Conservation (phyloP, 2,329 filamentous ascomycete species). For the Microcyclospora tardicrescens region DNA sequence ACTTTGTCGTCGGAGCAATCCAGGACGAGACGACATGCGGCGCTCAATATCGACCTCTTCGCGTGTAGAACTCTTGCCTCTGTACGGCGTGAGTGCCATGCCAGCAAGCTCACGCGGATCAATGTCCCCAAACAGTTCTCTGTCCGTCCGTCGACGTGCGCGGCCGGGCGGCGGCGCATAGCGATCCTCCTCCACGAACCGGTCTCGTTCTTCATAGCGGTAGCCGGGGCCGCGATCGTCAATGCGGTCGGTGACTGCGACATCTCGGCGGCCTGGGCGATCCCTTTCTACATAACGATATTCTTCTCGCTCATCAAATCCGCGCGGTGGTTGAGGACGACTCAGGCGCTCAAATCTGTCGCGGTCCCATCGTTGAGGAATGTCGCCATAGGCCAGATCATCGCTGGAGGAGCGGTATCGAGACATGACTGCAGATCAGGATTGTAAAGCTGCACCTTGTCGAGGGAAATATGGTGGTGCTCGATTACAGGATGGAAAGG, state of each 20-base stretch:
- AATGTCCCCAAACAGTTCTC: constrained; percentile 35
- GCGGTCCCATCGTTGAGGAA: constrained; percentile 38
- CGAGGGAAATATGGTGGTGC: too few relatives aligned
- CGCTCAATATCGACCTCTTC: constrained; percentile 30
- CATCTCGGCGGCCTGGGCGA: constrained; percentile 27
- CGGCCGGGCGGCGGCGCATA: constrained; percentile 19
- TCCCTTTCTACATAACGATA: constrained; percentile 28
- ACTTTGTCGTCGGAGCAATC: constrained; percentile 66
- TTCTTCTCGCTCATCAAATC: constrained; percentile 28
- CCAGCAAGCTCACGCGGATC: constrained; percentile 35
- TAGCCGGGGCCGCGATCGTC: constrained; percentile 18
- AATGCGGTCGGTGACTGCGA: constrained; percentile 30
- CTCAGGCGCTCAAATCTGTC: constrained; percentile 38
- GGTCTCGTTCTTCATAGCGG: constrained; percentile 42
- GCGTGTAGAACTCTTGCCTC: constrained; percentile 38
- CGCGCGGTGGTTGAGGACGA: constrained; percentile 15
- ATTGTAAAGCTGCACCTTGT: too few relatives aligned
- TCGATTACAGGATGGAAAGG: too few relatives aligned
- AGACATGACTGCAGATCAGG: constrained; percentile 12
- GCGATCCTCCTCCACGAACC: constrained; percentile 41
- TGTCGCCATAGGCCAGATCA: constrained; percentile 31
- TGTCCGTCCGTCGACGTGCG: constrained; percentile 24
- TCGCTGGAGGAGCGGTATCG: constrained; percentile 25
- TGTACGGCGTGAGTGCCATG: constrained; percentile 43
- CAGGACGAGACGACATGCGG: constrained; percentile 46